phyloP scores from a whole-genome alignment of 495 filamentous ascomycete genomes.

The Tuber calosporum region DNA sequence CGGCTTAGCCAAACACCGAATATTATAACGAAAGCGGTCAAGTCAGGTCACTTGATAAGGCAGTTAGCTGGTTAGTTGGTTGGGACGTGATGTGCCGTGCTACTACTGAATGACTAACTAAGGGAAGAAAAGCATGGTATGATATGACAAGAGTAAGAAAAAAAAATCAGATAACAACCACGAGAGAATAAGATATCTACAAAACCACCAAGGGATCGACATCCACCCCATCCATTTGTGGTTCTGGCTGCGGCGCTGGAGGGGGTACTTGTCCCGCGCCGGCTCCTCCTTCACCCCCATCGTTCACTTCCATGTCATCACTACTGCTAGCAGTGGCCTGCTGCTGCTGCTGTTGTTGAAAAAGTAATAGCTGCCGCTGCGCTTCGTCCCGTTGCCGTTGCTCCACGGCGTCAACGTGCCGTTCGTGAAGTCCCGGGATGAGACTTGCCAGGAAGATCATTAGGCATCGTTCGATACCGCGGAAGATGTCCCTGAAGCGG shows the following conservation, averaged over 20 bases:
- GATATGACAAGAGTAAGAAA: background rate
- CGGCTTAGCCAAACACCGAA: background rate
- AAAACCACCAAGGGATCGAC: background rate
- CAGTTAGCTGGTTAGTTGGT: background rate
- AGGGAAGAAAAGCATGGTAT: background rate
- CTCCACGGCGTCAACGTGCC: conserved; percentile 39
- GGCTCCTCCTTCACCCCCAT: background rate
- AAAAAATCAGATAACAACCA: background rate
- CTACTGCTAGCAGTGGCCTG: background rate
- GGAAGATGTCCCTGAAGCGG: conserved; percentile 25
- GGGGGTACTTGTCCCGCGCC: background rate
- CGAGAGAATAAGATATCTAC: background rate
- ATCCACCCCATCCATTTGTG: background rate
- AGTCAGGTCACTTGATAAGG: background rate
- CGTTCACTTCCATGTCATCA: background rate
- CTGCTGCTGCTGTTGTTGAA: background rate
- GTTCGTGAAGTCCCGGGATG: conserved; percentile 37
- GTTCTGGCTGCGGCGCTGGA: background rate
- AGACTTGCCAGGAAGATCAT: conserved; percentile 39
- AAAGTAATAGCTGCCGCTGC: background rate
- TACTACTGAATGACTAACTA: background rate
- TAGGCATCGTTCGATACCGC: conserved; percentile 32
- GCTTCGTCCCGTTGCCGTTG: conserved; percentile 27
- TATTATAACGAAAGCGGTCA: background rate
- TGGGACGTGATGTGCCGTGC: background rate